A percentile compares a stretch with the other conserved stretches of the same genome.
phyloP scores from a whole-genome alignment of 2,329 filamentous ascomycete species.

The Herpotrichia juniperi region DNA sequence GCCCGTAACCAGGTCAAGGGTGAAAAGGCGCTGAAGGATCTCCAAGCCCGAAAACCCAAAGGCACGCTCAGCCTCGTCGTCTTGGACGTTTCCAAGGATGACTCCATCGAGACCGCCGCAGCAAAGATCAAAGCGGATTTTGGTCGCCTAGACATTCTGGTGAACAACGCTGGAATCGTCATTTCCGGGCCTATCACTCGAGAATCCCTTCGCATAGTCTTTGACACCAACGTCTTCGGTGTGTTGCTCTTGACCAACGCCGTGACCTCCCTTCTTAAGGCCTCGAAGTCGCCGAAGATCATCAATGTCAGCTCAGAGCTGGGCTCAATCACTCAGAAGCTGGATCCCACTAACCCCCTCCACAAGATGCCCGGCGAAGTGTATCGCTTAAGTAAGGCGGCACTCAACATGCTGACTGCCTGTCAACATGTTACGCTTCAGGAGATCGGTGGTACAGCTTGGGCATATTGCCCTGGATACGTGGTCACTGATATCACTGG shows the following conservation, averaged over 20 bases:
- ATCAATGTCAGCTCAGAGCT: slow-evolving; percentile 45
- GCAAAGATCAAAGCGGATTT: slow-evolving; percentile 36
- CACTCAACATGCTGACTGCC: slow-evolving; percentile 43
- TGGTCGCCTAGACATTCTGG: slow-evolving; percentile 71
- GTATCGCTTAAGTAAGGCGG: slow-evolving; percentile 45
- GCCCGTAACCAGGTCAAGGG: slow-evolving; percentile 41
- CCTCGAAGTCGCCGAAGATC: slow-evolving; percentile 32
- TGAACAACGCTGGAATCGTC: slow-evolving; percentile 81
- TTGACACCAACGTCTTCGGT: slow-evolving; percentile 48
- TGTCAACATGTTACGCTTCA: slow-evolving; percentile 48
- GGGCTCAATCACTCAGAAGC: slow-evolving; percentile 35
- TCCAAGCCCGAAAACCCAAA: slow-evolving; percentile 31
- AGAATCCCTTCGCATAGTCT: slow-evolving; percentile 21
- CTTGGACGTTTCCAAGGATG: slow-evolving; percentile 43
- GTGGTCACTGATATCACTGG: slow-evolving; percentile 34
- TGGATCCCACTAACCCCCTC: slow-evolving; percentile 11
- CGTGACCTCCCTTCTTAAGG: slow-evolving; percentile 41
- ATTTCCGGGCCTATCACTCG: slow-evolving; percentile 18
- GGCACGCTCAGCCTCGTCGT: slow-evolving; percentile 39
- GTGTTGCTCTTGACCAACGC: slow-evolving; percentile 38
- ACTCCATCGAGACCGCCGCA: slow-evolving; percentile 40
- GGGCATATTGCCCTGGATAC: slow-evolving; percentile 38
- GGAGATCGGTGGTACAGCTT: slow-evolving; percentile 31
- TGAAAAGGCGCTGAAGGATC: slow-evolving; percentile 32
- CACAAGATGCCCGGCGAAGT: slow-evolving; percentile 12